Evolutionary conservation across 441 rosid species (phyloP).

Genomic region (Jatropha podagrica): DNA sequence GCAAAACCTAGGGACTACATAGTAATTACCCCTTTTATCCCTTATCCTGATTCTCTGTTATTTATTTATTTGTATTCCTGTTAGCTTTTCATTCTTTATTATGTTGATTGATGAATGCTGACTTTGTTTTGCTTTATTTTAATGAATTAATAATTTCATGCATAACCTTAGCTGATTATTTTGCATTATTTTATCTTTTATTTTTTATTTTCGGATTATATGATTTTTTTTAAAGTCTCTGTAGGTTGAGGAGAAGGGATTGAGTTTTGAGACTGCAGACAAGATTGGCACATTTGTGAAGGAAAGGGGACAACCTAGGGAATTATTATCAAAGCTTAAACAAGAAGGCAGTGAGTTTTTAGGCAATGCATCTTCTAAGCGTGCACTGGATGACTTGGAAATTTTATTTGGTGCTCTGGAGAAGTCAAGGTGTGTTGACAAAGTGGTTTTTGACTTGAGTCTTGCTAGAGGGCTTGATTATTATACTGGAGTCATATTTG

Average conservation of each 20-base stretch:
- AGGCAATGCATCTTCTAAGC: constrained; percentile 52
- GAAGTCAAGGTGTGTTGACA: constrained; percentile 67
- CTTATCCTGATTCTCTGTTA: neutral
- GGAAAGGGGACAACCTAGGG: constrained; percentile 71
- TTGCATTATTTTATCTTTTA: too few relatives aligned
- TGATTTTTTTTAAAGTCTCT: constrained; percentile 12
- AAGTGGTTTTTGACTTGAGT: constrained; percentile 89
- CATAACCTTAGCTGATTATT: constrained; percentile 4
- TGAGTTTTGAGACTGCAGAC: constrained; percentile 66
- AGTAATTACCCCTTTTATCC: neutral
- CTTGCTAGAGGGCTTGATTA: constrained; percentile 98
- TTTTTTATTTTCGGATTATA: constrained; percentile 7
- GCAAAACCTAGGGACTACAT: too few relatives aligned
- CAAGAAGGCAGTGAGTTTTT: constrained; percentile 57
- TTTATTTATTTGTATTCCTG: too few relatives aligned
- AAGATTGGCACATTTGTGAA: constrained; percentile 77
- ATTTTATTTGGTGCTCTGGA: constrained; percentile 82
- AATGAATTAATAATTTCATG: neutral
- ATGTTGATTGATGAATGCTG: neutral
- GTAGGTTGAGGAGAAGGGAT: constrained; percentile 89
- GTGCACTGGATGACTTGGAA: constrained; percentile 73
- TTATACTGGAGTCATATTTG: constrained; percentile 91
- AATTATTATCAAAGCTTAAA: constrained; percentile 59
- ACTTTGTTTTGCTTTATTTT: neutral
- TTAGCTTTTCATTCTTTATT: neutral